Conservation (phyloP, 257 asterid species). For the Cynanchum wilfordii region DNA sequence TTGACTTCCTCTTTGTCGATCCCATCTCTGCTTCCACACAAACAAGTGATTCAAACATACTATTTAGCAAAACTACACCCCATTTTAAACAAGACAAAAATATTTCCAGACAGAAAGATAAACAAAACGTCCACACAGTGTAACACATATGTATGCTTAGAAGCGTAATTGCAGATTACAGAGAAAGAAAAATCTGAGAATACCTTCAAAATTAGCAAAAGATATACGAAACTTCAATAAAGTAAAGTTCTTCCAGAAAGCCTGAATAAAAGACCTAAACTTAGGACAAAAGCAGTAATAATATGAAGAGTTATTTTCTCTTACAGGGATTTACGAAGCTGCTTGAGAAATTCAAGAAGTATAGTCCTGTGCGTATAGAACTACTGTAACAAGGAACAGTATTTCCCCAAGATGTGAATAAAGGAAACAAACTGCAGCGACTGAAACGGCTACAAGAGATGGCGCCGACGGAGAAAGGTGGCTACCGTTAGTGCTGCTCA, state of each 20-base stretch:
- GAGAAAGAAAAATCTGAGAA: neutral
- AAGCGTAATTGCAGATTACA: neutral
- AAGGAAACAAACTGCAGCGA: neutral
- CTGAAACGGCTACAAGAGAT: neutral
- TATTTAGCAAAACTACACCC: neutral
- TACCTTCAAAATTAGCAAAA: conserved; percentile 1
- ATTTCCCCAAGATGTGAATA: neutral
- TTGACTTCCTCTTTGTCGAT: conserved; percentile 64
- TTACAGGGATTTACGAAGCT: neutral
- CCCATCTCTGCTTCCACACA: conserved; percentile 42
- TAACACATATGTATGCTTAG: neutral
- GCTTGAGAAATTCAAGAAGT: neutral
- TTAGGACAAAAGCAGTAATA: neutral
- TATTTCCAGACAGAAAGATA: neutral
- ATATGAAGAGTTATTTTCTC: no score
- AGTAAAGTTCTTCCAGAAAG: neutral
- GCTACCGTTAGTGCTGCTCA: neutral
- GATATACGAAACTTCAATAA: neutral
- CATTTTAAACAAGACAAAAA: neutral
- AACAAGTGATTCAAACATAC: neutral
- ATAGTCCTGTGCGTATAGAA: neutral
- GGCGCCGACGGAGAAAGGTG: conserved; percentile 4
- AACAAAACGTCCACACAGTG: neutral
- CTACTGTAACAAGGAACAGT: neutral
- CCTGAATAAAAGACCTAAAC: neutral